Conservation (phyloP, 2,329 filamentous ascomycete genomes). For the Aureobasidium pullulans region DNA sequence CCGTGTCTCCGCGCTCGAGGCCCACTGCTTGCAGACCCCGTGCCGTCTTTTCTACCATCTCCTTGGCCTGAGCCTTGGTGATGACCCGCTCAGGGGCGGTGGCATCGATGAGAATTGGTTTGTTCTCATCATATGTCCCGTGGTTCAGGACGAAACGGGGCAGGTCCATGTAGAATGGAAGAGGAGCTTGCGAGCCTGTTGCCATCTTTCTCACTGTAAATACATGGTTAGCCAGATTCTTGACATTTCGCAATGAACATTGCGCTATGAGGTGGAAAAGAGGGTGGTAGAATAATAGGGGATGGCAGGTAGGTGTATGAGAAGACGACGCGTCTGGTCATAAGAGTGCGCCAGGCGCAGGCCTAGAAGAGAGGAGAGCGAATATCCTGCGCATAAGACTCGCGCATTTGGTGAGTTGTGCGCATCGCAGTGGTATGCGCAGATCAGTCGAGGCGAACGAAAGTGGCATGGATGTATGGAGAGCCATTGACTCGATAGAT, state of each 20-base stretch:
- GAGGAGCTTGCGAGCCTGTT: not conserved
- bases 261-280: too few species aligned
- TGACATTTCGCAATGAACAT: not conserved
- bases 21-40: not conserved
- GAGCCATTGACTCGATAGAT: not conserved
- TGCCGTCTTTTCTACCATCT: not conserved
- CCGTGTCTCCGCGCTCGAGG: conserved; percentile 5
- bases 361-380: too few species aligned
- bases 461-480: not conserved
- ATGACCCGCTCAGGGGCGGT: conserved; percentile 21
- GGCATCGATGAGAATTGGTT: conserved; percentile 27
- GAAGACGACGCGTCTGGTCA: not conserved
- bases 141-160: conserved; percentile 15
- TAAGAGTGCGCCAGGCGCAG: not conserved
- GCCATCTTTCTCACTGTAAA: conserved; percentile 1
- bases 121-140: conserved; percentile 18
- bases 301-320: not conserved
- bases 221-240: not conserved
- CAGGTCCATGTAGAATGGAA: conserved; percentile 15
- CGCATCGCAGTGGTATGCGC: not conserved
- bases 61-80: conserved; percentile 14
- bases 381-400: not conserved
- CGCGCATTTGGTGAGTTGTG: not conserved
- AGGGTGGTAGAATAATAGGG: not conserved
- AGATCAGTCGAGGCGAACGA: not conserved